These are phyloP conservation scores for Ceratobasidium sp. DNA, from an alignment of 1,284 basidiomycete genomes.

Conservation along the genomic window DNA sequence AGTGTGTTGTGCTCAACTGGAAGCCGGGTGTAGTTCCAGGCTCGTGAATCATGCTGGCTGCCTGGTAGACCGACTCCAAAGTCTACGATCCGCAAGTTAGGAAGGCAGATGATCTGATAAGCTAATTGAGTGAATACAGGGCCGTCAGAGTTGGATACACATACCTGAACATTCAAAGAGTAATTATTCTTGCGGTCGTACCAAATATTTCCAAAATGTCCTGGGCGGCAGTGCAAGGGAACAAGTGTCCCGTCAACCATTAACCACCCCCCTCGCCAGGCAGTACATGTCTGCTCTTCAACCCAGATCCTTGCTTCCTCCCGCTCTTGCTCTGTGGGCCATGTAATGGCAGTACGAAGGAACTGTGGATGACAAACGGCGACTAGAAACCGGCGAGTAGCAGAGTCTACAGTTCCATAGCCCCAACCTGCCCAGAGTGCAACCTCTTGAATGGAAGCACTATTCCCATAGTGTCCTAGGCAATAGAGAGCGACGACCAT, in stretches of 20 bases:
- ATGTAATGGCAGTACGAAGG: constrained; percentile 18
- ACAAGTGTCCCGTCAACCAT: constrained; percentile 62
- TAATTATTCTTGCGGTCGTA: constrained; percentile 61
- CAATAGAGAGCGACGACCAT: constrained; percentile 26
- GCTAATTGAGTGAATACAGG: too few species aligned
- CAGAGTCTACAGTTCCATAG: constrained; percentile 20
- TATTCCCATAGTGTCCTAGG: constrained; percentile 41
- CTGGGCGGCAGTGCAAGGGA: constrained; percentile 57
- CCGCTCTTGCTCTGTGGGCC: constrained; percentile 45
- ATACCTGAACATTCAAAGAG: constrained; percentile 55
- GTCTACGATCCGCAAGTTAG: constrained; percentile 58
- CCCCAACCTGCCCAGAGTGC: constrained; percentile 40
- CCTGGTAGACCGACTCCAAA: constrained; percentile 56
- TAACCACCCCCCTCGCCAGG: constrained; percentile 58
- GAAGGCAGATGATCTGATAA: constrained; percentile 54
- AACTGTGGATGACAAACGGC: constrained; percentile 51
- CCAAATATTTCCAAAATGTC: constrained; percentile 58
- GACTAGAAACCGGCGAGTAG: constrained; percentile 51
- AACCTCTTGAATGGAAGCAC: constrained; percentile 20
- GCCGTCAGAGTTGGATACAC: too few species aligned
- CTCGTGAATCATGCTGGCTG: constrained; percentile 58
- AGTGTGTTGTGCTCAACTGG: constrained; percentile 52
- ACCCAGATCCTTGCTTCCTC: constrained; percentile 54
- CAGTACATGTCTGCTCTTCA: constrained; percentile 55
- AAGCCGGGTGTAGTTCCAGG: constrained; percentile 55